Base-by-base conservation (phyloP, 345 rosid species). In the Citrus unshiu region DNA sequence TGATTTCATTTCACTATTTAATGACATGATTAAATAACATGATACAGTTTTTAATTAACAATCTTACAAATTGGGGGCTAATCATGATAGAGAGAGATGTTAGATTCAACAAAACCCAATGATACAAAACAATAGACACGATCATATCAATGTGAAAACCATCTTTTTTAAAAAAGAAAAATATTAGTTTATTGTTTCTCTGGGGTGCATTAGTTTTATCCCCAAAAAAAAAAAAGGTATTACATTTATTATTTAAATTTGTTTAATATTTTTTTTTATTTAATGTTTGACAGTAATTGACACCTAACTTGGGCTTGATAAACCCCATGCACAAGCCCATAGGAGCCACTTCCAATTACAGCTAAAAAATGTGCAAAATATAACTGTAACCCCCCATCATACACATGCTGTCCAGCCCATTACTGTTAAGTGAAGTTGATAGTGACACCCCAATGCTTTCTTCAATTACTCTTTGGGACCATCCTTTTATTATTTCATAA, bases 391-490 rank as follows among this genome's bases (percentile, higher is more conserved):
- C 57, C 59, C 9, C 49, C 61, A 39, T n/a, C 46, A 12, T 3
- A 51, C 84, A 79, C 73, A 80, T 75, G 85, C 32, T 51, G 43
- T 76, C 78, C 81, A 80, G 86, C 87, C 89, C 86, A 74, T 74
- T 78, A 80, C 85, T 84, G 78, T 80, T 69, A 29, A 35, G 7
- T 68, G 82, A 81, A 71, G 73, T 7, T 71, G 77, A 71, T 79
- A 60, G 30, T 13, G 51, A 46, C 51, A 46, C 51, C 18, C 51
- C 51, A 46, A 46, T 46, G 18, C 80, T 70, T 74, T 24, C 56
- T 64, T 74, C 84, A 82, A 56, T 82, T 65, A 54, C 57, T 77
- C 70, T 78, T 72, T n/a, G 86, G 87, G 85, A 86, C 89, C 88
- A 83, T 84, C 51, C 68, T 39, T 7, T 67, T 43, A 29, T 13